phyloP scores from a whole-genome alignment of 345 rosid genomes.

The Orychophragmus violaceus region DNA sequence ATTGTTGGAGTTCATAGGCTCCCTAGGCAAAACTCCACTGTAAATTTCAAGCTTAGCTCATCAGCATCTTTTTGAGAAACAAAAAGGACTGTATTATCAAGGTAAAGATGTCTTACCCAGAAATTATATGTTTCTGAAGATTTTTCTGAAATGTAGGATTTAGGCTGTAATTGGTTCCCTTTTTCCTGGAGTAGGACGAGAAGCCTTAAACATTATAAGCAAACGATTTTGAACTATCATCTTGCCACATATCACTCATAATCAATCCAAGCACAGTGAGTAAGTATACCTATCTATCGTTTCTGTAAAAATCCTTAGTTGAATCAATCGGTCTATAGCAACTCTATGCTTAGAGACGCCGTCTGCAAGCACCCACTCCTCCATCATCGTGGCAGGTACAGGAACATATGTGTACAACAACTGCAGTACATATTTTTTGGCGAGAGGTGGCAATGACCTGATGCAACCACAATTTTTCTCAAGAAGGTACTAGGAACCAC shows the following conservation, averaged over 20 bases:
- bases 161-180: constrained; percentile 55
- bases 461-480: background rate
- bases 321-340: constrained; percentile 70
- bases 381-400: constrained; percentile 45
- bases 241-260: background rate
- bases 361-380: constrained; percentile 77
- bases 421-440: constrained; percentile 79
- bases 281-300: constrained; percentile 30
- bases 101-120: constrained; percentile 43
- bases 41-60: constrained; percentile 24
- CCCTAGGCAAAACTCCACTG: constrained; percentile 90
- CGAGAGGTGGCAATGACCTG: constrained; percentile 81
- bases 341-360: constrained; percentile 72
- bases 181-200: constrained; percentile 44
- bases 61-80: background rate
- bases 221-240: background rate
- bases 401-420: constrained; percentile 55
- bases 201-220: background rate
- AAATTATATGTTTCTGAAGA: constrained; percentile 63
- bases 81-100: background rate
- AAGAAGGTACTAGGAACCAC: too few species aligned
- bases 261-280: background rate
- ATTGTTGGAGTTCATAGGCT: constrained; percentile 62
- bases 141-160: constrained; percentile 72
- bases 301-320: constrained; percentile 56